Conservation (phyloP, 1,284 basidiomycete species). For the Inonotus obliquus region DNA sequence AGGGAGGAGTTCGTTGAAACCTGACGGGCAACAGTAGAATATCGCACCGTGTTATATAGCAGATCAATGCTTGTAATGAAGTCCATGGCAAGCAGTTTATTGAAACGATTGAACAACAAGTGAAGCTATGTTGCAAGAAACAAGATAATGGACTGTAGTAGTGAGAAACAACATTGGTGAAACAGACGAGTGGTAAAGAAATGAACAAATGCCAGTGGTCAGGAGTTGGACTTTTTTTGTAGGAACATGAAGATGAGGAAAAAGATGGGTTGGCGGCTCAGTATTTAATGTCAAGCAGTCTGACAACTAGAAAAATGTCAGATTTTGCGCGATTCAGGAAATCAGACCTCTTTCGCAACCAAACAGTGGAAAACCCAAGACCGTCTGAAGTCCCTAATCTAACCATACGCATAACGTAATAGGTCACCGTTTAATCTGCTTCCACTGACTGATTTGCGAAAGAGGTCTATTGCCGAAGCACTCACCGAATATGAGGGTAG, state of each 20-base stretch:
- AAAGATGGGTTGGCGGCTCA: neutral
- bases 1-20: conserved; percentile 84
- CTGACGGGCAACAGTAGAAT: conserved; percentile 62
- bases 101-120: no score
- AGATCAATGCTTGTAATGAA: conserved; percentile 1
- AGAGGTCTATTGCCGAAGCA: no score
- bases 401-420: no score
- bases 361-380: no score
- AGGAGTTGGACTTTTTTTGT: conserved; percentile 4
- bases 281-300: conserved; percentile 59
- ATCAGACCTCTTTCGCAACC: no score
- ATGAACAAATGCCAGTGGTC: neutral
- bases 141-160: neutral
- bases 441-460: no score
- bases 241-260: neutral
- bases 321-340: no score
- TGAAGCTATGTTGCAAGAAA: neutral
- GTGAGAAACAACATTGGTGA: neutral
- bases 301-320: no score
- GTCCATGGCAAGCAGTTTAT: neutral
- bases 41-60: neutral
- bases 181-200: neutral
- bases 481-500: conserved; percentile 71
- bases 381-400: no score
- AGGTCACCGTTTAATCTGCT: no score